Conservation (phyloP, 2,329 filamentous ascomycete species). For the Epichloe uncinata region DNA sequence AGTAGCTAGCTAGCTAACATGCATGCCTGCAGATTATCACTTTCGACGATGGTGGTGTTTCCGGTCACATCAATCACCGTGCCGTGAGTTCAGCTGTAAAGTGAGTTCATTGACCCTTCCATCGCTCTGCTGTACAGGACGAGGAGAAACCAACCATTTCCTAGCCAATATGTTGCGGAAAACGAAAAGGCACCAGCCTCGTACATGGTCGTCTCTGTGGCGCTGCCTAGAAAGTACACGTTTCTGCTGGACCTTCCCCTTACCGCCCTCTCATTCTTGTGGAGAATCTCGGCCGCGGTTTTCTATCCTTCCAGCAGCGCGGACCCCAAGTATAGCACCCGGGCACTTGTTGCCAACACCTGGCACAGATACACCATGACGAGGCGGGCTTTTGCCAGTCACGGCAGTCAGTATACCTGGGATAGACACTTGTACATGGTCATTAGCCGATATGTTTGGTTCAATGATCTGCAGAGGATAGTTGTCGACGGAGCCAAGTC, state of each 20-base stretch:
- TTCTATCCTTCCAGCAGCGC: slow-evolving; percentile 9
- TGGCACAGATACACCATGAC: slow-evolving; percentile 23
- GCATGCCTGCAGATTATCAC: slow-evolving; percentile 21
- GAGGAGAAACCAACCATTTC: not conserved
- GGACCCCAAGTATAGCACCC: slow-evolving; percentile 10
- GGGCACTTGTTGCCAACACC: slow-evolving; percentile 22
- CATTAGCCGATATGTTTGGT: slow-evolving; percentile 27
- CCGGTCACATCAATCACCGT: slow-evolving; percentile 26
- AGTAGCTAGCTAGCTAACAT: not conserved
- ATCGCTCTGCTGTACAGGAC: not conserved
- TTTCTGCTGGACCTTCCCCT: slow-evolving; percentile 23
- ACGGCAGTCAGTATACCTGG: slow-evolving; percentile 27
- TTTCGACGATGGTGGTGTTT: slow-evolving; percentile 26
- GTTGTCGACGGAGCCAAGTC: not conserved
- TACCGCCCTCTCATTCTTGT: slow-evolving; percentile 22
- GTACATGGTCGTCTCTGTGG: slow-evolving; percentile 23
- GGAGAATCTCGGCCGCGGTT: slow-evolving; percentile 9
- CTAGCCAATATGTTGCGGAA: slow-evolving; percentile 16
- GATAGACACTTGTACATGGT: slow-evolving; percentile 26
- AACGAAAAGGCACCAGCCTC: slow-evolving; percentile 18
- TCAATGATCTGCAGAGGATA: slow-evolving; percentile 17
- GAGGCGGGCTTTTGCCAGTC: slow-evolving; percentile 22
- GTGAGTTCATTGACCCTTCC: slow-evolving; percentile 12
- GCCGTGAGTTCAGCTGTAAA: slow-evolving; percentile 25
- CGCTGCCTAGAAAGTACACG: slow-evolving; percentile 24